Percentiles rank a stretch among this genome's conserved stretches.
Evolutionary conservation across 148 eudicot genomes (phyloP).

Genomic region (Fallopia convolvulus): DNA sequence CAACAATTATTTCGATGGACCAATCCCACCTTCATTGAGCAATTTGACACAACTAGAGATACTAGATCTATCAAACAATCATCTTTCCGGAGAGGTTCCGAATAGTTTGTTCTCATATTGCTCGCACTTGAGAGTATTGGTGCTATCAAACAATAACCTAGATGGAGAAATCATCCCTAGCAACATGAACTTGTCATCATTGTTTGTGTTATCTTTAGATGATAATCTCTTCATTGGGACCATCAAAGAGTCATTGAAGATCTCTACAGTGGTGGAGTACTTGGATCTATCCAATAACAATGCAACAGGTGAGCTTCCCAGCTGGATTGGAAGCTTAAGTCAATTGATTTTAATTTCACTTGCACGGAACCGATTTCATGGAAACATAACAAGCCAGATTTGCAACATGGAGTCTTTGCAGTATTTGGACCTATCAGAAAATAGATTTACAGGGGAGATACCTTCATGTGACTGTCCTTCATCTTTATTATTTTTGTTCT

Average conservation of each 20-base stretch:
- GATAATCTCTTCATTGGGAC: background rate
- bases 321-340: background rate
- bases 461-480: background rate
- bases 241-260: background rate
- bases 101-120: background rate
- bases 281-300: background rate
- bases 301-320: background rate
- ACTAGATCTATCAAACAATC: constrained; percentile 13
- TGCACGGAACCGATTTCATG: background rate
- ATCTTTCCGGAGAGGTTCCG: constrained; percentile 1
- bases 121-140: background rate
- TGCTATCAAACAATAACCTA: background rate
- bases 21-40: constrained; percentile 1
- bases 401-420: background rate
- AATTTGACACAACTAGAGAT: background rate
- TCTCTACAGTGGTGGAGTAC: background rate
- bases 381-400: background rate
- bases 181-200: background rate
- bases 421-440: background rate
- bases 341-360: background rate
- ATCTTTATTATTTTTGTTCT: background rate
- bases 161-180: background rate
- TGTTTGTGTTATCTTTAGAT: background rate
- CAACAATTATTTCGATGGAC: background rate
- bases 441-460: background rate